Evolutionary conservation across 306 rosid species (phyloP).

Genomic region (Amphicarpaea edgeworthii): DNA sequence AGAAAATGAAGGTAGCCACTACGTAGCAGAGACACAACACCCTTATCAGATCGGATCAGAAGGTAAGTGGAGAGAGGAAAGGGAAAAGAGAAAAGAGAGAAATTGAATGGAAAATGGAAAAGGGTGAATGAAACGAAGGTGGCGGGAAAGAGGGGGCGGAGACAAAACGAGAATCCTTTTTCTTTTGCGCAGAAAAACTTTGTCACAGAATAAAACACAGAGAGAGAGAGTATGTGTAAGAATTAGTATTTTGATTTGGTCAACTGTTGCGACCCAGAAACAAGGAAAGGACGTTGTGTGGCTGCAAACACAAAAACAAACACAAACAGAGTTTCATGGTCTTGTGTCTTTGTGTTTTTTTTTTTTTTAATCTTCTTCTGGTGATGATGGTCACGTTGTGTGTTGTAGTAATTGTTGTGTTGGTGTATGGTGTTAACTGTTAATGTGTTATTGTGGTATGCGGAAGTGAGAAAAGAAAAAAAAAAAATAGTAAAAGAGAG

Average conservation of each 20-base stretch:
- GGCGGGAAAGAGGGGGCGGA: constrained; percentile 36
- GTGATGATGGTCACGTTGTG: neutral
- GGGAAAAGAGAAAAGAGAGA: neutral
- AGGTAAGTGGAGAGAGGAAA: neutral
- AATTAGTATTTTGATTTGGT: neutral
- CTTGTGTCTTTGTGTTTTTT: neutral
- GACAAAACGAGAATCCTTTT: constrained; percentile 40
- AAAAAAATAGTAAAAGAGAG: neutral
- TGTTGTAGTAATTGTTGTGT: neutral
- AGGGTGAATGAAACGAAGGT: constrained; percentile 43
- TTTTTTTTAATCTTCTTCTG: neutral
- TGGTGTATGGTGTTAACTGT: too few species aligned
- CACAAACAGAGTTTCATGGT: neutral
- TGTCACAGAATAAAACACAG: too few species aligned
- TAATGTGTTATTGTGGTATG: neutral
- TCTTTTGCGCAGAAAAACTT: constrained; percentile 33
- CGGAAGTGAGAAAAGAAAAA: neutral
- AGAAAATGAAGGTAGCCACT: constrained; percentile 20
- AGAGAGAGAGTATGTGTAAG: too few species aligned
- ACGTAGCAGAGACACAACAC: neutral
- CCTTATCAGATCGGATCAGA: constrained; percentile 48
- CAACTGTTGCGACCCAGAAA: constrained; percentile 26
- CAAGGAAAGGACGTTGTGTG: neutral
- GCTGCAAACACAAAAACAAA: neutral
- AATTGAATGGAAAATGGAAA: constrained; percentile 6